phyloP scores from a whole-genome alignment of 257 asterid species.

The Petunia secreta region DNA sequence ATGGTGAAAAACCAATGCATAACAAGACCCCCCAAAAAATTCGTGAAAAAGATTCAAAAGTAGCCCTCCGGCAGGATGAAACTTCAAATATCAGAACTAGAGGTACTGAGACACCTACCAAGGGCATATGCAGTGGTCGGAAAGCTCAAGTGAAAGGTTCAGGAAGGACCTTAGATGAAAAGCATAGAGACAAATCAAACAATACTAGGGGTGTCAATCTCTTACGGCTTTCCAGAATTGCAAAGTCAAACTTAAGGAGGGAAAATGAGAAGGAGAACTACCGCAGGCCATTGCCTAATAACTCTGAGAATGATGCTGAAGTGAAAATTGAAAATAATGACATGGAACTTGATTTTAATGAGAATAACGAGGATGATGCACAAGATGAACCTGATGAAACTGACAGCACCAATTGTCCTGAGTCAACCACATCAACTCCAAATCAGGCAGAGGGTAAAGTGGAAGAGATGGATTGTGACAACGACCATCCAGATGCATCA shows the following conservation, averaged over 20 bases:
- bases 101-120: slow-evolving; percentile 66
- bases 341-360: slow-evolving; percentile 98
- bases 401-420: slow-evolving; percentile 53
- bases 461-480: slow-evolving; percentile 50
- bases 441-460: slow-evolving; percentile 50
- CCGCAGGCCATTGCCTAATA: slow-evolving; percentile 88
- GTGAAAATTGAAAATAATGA: slow-evolving; percentile 90
- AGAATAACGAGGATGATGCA: slow-evolving; percentile 79
- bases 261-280: slow-evolving; percentile 98
- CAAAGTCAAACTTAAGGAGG: slow-evolving; percentile 87
- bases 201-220: slow-evolving; percentile 69
- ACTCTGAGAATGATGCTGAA: slow-evolving; percentile 82
- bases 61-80: slow-evolving; percentile 54
- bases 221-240: slow-evolving; percentile 91
- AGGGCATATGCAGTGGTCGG: slow-evolving; percentile 59
- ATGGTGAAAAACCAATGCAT: slow-evolving; percentile 67
- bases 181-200: slow-evolving; percentile 56
- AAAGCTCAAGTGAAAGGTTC: slow-evolving; percentile 68
- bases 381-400: slow-evolving; percentile 81
- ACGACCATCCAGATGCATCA: slow-evolving; percentile 47
- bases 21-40: slow-evolving; percentile 65
- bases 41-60: slow-evolving; percentile 66
- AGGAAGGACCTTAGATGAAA: slow-evolving; percentile 59
- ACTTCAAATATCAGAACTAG: slow-evolving; percentile 48
- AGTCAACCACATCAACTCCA: slow-evolving; percentile 50